Base-by-base conservation (phyloP, 768 basidiomycete genomes). In the Amanita pallidorosea region DNA sequence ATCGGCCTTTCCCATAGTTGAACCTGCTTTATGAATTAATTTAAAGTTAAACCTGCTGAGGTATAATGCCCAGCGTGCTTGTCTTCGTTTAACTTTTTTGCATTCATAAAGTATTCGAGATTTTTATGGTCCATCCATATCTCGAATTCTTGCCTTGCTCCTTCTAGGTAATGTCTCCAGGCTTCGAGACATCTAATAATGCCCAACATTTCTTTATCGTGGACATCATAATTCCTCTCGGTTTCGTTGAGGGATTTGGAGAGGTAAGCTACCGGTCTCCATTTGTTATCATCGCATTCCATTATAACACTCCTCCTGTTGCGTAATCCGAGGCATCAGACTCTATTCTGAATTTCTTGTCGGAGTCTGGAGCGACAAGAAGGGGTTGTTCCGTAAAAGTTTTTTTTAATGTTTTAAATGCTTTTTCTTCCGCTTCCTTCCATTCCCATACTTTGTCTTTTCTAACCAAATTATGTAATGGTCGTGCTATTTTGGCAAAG, bases 111-210 rank as follows among this genome's bases (percentile, higher is more conserved):
- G 29, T 54, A 54, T 34, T 54, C 31, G 2, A 54, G 49, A 34
- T 54, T 54, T 34, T 54, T 54, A 23, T 54, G 53, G 35, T 54
- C 53, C 7, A 49, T 50, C 49, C 49, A 54, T 11, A 54, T 51
- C 27, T 54, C 49, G 13, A 54, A 23, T 38, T 29, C 2, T 1
- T 29, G 7, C 7, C 8, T 2, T 29, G 29, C 29, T 9, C 29
- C 29, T 29, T 29, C 29, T 9, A 9, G 3, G 4, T 29, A 29
- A 29, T 29, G 29, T 8, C 29, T 7, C 29, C 29, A 29, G 7
- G 29, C 9, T 29, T 29, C 8, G 2, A 29, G 29, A 29, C 29
- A 29, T 8, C 29, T 8, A 2, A 29, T 29, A 27, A 27, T 29
- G 29, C 29, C 29, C 9, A 29, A 9, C 29, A 29, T 29, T 29